Percentiles rank a stretch among this genome's conserved stretches.
Conservation (phyloP, 2,329 filamentous ascomycete genomes). For the Aspergillus sp. region DNA sequence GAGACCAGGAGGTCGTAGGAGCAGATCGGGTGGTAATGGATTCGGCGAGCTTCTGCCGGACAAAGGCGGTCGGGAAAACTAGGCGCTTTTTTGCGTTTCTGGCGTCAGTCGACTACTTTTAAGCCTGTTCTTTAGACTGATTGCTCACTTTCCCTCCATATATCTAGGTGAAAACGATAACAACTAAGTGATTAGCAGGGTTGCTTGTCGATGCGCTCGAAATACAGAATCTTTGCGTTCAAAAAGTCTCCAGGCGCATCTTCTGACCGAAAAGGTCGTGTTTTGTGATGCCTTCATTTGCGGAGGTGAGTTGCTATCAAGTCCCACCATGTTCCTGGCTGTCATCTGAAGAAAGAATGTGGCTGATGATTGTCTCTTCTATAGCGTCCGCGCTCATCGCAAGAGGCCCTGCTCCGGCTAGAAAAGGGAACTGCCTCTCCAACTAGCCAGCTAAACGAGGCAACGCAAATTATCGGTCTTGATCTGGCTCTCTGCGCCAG, state of each 20-base stretch:
- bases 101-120: slow-evolving; percentile 8
- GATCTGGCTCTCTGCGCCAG: slow-evolving; percentile 28
- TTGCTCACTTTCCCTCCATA: too few relatives aligned
- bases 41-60: slow-evolving; percentile 16
- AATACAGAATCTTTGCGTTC: slow-evolving; percentile 1
- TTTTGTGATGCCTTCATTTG: slow-evolving; percentile 27
- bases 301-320: slow-evolving; percentile 24
- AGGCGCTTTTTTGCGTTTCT: slow-evolving; percentile 11
- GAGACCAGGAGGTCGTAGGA: slow-evolving; percentile 11
- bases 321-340: background rate
- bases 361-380: slow-evolving; percentile 2
- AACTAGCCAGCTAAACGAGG: slow-evolving; percentile 33
- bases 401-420: slow-evolving; percentile 38
- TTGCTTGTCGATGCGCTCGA: background rate
- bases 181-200: background rate
- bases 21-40: slow-evolving; percentile 12
- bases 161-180: background rate
- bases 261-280: slow-evolving; percentile 6
- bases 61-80: slow-evolving; percentile 35
- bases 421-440: slow-evolving; percentile 37
- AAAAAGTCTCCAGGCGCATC: background rate
- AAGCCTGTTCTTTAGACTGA: background rate
- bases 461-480: slow-evolving; percentile 36
- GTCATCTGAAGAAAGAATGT: background rate
- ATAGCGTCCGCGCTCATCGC: slow-evolving; percentile 33